phyloP scores from a whole-genome alignment of 2,329 filamentous ascomycete genomes.

The Aspergillus ochraceoroseus region DNA sequence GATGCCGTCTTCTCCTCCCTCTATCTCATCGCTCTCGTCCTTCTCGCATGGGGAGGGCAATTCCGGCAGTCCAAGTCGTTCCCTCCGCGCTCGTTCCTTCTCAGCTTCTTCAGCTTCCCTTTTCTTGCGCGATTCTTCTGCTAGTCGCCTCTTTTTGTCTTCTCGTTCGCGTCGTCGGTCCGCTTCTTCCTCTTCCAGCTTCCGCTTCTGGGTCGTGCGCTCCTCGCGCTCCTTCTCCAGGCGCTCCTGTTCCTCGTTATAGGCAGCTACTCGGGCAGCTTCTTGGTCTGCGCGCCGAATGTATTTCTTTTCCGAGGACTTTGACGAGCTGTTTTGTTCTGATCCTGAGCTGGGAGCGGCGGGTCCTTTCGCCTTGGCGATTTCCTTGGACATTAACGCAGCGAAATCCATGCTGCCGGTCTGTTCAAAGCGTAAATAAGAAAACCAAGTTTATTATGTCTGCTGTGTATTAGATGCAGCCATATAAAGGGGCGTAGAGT shows the following conservation, averaged over 20 bases:
- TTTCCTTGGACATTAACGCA: constrained; percentile 85
- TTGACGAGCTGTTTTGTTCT: constrained; percentile 19
- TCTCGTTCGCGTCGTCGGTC: constrained; percentile 65
- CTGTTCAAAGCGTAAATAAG: neutral
- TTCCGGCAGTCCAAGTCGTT: constrained; percentile 74
- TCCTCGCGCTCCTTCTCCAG: constrained; percentile 67
- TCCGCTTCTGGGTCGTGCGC: constrained; percentile 71
- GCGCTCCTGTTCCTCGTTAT: constrained; percentile 73
- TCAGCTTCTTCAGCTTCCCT: constrained; percentile 68
- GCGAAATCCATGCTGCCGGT: constrained; percentile 79
- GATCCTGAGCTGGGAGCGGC: constrained; percentile 26
- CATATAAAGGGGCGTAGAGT: too few relatives aligned
- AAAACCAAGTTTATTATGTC: neutral
- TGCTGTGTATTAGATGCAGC: too few relatives aligned
- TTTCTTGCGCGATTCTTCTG: constrained; percentile 68
- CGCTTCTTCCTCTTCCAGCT: constrained; percentile 79
- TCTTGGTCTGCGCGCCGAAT: constrained; percentile 81
- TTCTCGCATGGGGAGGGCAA: constrained; percentile 44
- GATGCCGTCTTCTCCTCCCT: constrained; percentile 50
- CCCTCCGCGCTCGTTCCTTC: constrained; percentile 67
- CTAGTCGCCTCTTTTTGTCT: constrained; percentile 74
- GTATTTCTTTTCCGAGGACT: constrained; percentile 62
- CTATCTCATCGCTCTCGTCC: constrained; percentile 32
- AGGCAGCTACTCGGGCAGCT: constrained; percentile 71
- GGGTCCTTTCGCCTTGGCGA: constrained; percentile 67